Evolutionary conservation across 2,329 filamentous ascomycete species (phyloP).

Genomic region (Tolypocladium tundrense): DNA sequence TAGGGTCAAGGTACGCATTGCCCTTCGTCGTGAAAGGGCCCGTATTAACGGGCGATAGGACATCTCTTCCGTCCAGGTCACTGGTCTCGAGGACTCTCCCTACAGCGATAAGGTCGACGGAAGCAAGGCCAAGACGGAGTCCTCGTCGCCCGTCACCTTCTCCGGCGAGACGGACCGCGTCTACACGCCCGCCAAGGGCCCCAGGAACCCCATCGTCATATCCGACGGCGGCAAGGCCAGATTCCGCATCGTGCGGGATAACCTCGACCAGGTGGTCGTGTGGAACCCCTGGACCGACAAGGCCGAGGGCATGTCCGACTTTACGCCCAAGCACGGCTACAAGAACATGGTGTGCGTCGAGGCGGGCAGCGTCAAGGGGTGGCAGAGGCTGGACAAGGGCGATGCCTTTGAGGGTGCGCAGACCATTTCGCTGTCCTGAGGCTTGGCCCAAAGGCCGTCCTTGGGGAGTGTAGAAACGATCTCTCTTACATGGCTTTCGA

Average conservation of each 20-base stretch:
- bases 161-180: slow-evolving; percentile 77
- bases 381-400: slow-evolving; percentile 76
- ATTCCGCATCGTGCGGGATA: slow-evolving; percentile 72
- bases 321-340: slow-evolving; percentile 80
- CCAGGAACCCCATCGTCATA: slow-evolving; percentile 48
- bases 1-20: slow-evolving; percentile 55
- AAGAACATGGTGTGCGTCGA: slow-evolving; percentile 93
- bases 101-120: slow-evolving; percentile 80
- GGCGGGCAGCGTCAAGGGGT: slow-evolving; percentile 71
- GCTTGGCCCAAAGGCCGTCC: not conserved
- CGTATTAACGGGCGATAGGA: slow-evolving; percentile 46
- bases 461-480: not conserved
- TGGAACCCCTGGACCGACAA: slow-evolving; percentile 97
- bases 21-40: not conserved
- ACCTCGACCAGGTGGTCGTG: slow-evolving; percentile 77
- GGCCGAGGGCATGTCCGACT: slow-evolving; percentile 72
- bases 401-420: slow-evolving; percentile 55
- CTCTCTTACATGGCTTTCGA: not conserved
- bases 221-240: slow-evolving; percentile 50
- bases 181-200: slow-evolving; percentile 61
- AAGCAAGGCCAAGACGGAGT: slow-evolving; percentile 52
- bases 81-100: slow-evolving; percentile 63
- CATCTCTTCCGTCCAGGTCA: slow-evolving; percentile 61
- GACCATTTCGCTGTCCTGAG: slow-evolving; percentile 34
- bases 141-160: slow-evolving; percentile 55